A percentile compares a stretch with the other conserved stretches of the same genome.
phyloP scores from a whole-genome alignment of 2,329 filamentous ascomycete genomes.

The Neofusicoccum sp. region DNA sequence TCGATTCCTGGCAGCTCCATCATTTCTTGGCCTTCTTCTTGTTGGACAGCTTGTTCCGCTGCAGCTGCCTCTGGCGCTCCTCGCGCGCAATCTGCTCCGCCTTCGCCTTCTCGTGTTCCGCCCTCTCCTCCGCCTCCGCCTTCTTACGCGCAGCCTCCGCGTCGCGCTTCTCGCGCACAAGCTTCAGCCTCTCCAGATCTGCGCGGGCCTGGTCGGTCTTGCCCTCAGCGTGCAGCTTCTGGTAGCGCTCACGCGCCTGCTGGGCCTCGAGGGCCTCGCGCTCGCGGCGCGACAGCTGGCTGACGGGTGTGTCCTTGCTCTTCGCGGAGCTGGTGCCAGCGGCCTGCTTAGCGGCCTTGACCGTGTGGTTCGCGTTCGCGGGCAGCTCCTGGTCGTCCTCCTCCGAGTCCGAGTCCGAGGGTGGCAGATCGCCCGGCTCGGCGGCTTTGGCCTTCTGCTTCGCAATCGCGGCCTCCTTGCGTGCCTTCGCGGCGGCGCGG shows the following conservation, averaged over 20 bases:
- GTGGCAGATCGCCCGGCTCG: conserved; percentile 83
- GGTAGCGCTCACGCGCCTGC: conserved; percentile 85
- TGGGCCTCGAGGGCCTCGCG: conserved; percentile 82
- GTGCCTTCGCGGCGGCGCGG: conserved; percentile 82
- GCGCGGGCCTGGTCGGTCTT: conserved; percentile 96
- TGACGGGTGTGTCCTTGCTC: conserved; percentile 41
- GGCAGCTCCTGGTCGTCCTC: conserved; percentile 69
- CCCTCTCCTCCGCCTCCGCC: conserved; percentile 60
- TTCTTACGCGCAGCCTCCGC: conserved; percentile 81
- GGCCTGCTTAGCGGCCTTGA: conserved; percentile 69
- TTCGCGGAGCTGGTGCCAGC: conserved; percentile 60
- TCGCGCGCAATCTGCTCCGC: conserved; percentile 51
- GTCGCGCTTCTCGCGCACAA: conserved; percentile 85
- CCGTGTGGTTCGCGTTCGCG: conserved; percentile 86
- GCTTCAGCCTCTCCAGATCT: conserved; percentile 78
- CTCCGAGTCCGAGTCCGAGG: conserved; percentile 66
- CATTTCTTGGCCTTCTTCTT: conserved; percentile 23
- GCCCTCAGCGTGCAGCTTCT: conserved; percentile 88
- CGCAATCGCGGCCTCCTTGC: conserved; percentile 85
- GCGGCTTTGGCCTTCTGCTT: conserved; percentile 71
- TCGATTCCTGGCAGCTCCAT: not conserved
- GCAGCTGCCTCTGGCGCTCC: conserved; percentile 51
- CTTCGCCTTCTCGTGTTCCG: conserved; percentile 60
- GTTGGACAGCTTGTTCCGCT: conserved; percentile 46
- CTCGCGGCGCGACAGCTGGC: conserved; percentile 67